Base-by-base conservation (phyloP, 306 rosid genomes). In the Abrus precatorius region DNA sequence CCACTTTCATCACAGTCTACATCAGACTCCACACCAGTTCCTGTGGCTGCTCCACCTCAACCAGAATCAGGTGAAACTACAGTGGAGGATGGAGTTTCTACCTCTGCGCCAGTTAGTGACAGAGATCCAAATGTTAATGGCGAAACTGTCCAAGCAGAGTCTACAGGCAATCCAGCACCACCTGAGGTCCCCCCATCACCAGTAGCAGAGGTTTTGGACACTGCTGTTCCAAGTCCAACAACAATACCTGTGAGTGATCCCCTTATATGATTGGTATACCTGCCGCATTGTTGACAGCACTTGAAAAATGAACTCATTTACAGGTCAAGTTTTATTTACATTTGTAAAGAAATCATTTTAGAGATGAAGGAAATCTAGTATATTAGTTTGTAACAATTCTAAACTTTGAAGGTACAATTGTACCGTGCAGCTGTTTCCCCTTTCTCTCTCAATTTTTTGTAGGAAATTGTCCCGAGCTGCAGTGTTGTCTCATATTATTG, bases 51-150 rank as follows among this genome's bases (percentile, higher is more conserved):
- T 33, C 64, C 69, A 60, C 68, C 80, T 47, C 79, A 76, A 74
- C 67, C 85, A 49, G 90, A 84, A 83, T 87, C 90, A 11, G 86
- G 83, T 5, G 90, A 86, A 72, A 61, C 87, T 20, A 36, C 64
- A 32, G 66, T 69, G 63, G 89, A 63, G 3, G 50, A 72, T 47
- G 61, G 43, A 44, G 76, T 32, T 82, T 81, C 88, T 10, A 13
- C 68, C 61, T 45, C 91, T 55, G 41, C 88, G 12, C 50, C 90
- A 38, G 89, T 41, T 54, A 88, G 76, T 83, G 84, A 80, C 49
- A 84, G 54, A 32, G 85, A 72, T 65, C 78, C 84, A 43, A 81
- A 32, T 76, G 80, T 48, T 65, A 62, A 73, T 4, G 86, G 50
- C 43, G 90, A 87, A 73, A 82, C 83, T 56, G 70, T 66, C 64